A percentile compares a stretch with the other conserved stretches of the same genome.
phyloP scores from a whole-genome alignment of 257 asterid species.

The Paraleonurus japonicus region DNA sequence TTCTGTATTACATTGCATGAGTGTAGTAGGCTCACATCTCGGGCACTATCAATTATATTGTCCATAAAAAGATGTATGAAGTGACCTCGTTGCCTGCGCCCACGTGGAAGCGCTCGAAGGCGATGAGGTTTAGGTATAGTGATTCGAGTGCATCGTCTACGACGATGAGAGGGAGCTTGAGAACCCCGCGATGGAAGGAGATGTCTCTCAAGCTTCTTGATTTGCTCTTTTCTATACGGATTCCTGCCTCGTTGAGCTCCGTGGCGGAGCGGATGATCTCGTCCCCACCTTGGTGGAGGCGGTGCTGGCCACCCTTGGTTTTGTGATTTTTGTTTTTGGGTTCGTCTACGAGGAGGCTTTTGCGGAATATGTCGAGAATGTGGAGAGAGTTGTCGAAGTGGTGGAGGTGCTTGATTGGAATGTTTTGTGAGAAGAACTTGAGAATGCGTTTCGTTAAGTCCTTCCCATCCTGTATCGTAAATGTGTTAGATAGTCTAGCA shows the following conservation, averaged over 20 bases:
- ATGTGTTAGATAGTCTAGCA: not conserved
- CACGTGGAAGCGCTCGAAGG: constrained; percentile 53
- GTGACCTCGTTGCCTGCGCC: constrained; percentile 58
- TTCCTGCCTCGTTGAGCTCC: constrained; percentile 59
- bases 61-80: constrained; percentile 57
- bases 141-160: constrained; percentile 53
- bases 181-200: constrained; percentile 39
- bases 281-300: constrained; percentile 20
- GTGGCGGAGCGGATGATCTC: constrained; percentile 51
- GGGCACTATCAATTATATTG: constrained; percentile 43
- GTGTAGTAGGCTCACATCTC: constrained; percentile 54
- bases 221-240: constrained; percentile 32
- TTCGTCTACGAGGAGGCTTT: constrained; percentile 18
- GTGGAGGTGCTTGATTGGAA: not conserved
- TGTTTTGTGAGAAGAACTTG: constrained; percentile 24
- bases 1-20: constrained; percentile 44
- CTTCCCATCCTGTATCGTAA: constrained; percentile 5
- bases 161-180: constrained; percentile 41
- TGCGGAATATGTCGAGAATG: constrained; percentile 28
- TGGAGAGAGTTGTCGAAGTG: constrained; percentile 23
- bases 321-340: not conserved
- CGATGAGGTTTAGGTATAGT: constrained; percentile 46
- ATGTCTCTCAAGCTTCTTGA: constrained; percentile 49
- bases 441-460: constrained; percentile 22
- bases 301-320: not conserved